Conservation (phyloP, 2,329 filamentous ascomycete genomes). For the Trichoderma atroviride region DNA sequence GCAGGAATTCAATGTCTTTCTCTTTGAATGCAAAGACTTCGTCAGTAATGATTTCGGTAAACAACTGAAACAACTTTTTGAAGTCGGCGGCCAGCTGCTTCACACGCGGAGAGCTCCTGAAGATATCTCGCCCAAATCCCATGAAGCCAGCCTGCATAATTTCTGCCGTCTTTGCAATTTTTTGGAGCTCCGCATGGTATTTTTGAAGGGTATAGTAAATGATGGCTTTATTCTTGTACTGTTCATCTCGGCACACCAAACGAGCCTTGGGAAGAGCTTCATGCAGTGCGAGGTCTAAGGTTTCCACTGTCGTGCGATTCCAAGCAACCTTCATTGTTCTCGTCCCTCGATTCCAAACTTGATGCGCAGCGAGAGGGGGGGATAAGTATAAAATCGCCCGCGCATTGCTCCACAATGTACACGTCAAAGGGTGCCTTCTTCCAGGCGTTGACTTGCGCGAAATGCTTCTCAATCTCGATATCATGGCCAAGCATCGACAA, state of each 20-base stretch:
- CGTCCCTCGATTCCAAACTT: constrained; percentile 97
- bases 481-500: constrained; percentile 91
- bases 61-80: constrained; percentile 75
- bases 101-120: constrained; percentile 50
- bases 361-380: constrained; percentile 89
- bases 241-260: constrained; percentile 92
- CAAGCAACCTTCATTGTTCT: constrained; percentile 97
- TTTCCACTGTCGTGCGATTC: constrained; percentile 94
- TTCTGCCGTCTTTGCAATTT: constrained; percentile 54
- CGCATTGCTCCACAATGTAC: constrained; percentile 87
- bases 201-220: constrained; percentile 84
- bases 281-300: constrained; percentile 78
- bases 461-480: constrained; percentile 95
- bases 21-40: constrained; percentile 81
- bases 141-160: constrained; percentile 50
- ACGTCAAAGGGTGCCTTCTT: constrained; percentile 91
- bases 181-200: constrained; percentile 66
- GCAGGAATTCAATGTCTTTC: constrained; percentile 71
- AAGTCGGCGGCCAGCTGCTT: constrained; percentile 82
- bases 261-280: constrained; percentile 88
- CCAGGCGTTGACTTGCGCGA: constrained; percentile 94
- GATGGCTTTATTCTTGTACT: constrained; percentile 98
- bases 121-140: constrained; percentile 51
- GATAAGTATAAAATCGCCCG: constrained; percentile 90
- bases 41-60: constrained; percentile 75